Evolutionary conservation across 2,329 filamentous ascomycete species (phyloP).

Genomic region (Zymoseptoria brevis): DNA sequence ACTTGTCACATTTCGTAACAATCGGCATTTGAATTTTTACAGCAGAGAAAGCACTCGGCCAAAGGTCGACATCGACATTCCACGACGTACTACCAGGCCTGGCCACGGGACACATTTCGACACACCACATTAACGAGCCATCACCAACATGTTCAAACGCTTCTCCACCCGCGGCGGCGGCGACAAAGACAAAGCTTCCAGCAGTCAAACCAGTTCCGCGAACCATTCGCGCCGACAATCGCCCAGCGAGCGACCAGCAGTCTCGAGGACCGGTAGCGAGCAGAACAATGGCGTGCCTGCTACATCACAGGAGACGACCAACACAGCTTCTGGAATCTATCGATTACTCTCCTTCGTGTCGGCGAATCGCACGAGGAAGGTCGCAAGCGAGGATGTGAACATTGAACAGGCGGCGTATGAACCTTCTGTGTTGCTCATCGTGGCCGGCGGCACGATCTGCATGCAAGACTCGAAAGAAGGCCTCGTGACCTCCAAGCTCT

Average conservation of each 20-base stretch:
- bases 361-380: constrained; percentile 9
- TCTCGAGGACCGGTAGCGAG: not conserved
- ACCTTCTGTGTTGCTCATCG: constrained; percentile 66
- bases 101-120: not conserved
- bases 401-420: constrained; percentile 10
- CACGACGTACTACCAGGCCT: not conserved
- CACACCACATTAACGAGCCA: not conserved
- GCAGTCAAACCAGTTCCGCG: not conserved
- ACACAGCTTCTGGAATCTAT: constrained; percentile 18
- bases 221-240: not conserved
- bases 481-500: constrained; percentile 64
- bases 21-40: no score
- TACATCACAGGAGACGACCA: not conserved
- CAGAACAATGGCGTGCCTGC: not conserved
- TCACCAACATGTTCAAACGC: not conserved
- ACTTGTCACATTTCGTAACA: not conserved
- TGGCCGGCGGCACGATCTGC: constrained; percentile 83
- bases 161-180: not conserved
- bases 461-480: constrained; percentile 78
- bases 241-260: not conserved
- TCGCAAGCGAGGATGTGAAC: constrained; percentile 1
- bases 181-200: not conserved
- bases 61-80: not conserved
- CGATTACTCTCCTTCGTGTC: constrained; percentile 18
- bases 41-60: no score